phyloP scores from a whole-genome alignment of 2,329 filamentous ascomycete species.

The Penicillium janthinellum region DNA sequence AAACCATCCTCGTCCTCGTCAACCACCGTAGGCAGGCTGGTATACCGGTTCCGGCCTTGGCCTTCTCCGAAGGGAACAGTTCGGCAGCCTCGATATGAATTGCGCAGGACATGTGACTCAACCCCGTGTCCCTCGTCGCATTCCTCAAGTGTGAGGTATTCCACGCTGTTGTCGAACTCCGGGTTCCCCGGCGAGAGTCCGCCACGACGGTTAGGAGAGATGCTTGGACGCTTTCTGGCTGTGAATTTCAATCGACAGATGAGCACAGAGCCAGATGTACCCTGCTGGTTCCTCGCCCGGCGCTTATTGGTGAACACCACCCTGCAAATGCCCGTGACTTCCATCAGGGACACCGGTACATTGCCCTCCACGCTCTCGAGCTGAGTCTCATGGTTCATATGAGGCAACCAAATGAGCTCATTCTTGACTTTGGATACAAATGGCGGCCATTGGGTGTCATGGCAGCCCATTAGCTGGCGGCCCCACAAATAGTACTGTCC shows the following conservation, averaged over 20 bases:
- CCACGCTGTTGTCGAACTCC: neutral
- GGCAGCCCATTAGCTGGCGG: constrained; percentile 31
- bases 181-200: neutral
- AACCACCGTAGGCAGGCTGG: neutral
- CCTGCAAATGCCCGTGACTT: constrained; percentile 45
- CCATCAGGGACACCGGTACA: constrained; percentile 44
- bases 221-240: neutral
- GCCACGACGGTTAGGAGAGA: neutral
- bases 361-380: neutral
- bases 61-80: constrained; percentile 35
- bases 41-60: neutral
- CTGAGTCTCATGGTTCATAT: constrained; percentile 32
- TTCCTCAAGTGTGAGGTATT: constrained; percentile 34
- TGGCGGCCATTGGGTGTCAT: constrained; percentile 32
- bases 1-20: neutral
- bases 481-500: constrained; percentile 41
- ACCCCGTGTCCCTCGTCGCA: constrained; percentile 28
- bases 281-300: constrained; percentile 27
- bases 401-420: constrained; percentile 49
- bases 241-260: constrained; percentile 39
- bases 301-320: constrained; percentile 60
- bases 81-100: constrained; percentile 37
- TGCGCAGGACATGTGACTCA: constrained; percentile 25
- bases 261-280: constrained; percentile 18
- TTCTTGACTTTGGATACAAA: constrained; percentile 42